phyloP scores from a whole-genome alignment of 768 basidiomycete species.

The Russula olivacea region DNA sequence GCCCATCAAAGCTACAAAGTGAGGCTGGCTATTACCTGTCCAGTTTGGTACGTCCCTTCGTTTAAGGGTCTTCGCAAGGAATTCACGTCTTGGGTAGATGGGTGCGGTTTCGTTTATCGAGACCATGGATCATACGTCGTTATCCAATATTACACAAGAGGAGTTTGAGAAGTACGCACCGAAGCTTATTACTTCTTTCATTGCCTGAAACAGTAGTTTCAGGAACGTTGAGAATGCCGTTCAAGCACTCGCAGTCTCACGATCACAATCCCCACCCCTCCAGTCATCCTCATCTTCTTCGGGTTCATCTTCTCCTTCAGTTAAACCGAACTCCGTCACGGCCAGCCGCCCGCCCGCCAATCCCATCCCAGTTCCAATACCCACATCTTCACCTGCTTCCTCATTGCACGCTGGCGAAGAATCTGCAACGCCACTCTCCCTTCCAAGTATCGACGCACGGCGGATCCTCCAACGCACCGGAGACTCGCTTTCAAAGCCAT shows the following conservation, averaged over 20 bases:
- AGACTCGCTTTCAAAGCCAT: slow-evolving; percentile 83
- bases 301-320: slow-evolving; percentile 26
- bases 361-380: slow-evolving; percentile 23
- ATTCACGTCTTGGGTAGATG: slow-evolving; percentile 48
- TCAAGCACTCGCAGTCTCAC: slow-evolving; percentile 40
- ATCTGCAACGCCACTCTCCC: slow-evolving; percentile 71
- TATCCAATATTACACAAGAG: slow-evolving; percentile 90
- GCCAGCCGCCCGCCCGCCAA: slow-evolving; percentile 17
- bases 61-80: background rate
- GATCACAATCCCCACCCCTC: slow-evolving; percentile 31
- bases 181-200: background rate
- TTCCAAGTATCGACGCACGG: slow-evolving; percentile 67
- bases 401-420: slow-evolving; percentile 75
- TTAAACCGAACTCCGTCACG: slow-evolving; percentile 28
- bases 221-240: slow-evolving; percentile 60
- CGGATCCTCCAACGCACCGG: slow-evolving; percentile 85
- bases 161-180: slow-evolving; percentile 75
- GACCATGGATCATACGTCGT: slow-evolving; percentile 91
- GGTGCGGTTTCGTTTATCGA: slow-evolving; percentile 97
- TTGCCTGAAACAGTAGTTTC: background rate
- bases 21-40: slow-evolving; percentile 98
- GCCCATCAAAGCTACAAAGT: slow-evolving; percentile 82
- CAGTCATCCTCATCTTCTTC: slow-evolving; percentile 30
- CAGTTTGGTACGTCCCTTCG: slow-evolving; percentile 60
- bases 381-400: slow-evolving; percentile 6